Conservation (phyloP, 1,284 basidiomycete genomes). For the Grifola frondosa region DNA sequence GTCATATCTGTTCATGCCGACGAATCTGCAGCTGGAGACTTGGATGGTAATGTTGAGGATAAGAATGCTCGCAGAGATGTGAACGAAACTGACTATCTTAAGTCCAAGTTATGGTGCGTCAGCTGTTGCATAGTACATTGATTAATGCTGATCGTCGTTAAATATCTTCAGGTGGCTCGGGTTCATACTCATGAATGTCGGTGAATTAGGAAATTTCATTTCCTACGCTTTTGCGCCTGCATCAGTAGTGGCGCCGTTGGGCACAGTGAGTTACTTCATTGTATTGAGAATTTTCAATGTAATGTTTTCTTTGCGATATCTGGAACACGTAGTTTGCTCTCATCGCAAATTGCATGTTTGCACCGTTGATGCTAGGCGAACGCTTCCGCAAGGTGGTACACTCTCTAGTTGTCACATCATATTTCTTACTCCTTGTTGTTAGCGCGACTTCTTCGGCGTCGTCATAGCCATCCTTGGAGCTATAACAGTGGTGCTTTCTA, state of each 20-base stretch:
- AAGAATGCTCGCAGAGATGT: constrained; percentile 34
- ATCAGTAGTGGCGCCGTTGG: constrained; percentile 92
- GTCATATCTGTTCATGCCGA: constrained; percentile 15
- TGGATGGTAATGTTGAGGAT: constrained; percentile 26
- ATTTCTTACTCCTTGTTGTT: not conserved
- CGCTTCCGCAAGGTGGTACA: constrained; percentile 62
- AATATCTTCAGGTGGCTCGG: constrained; percentile 79
- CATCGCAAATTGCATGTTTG: constrained; percentile 93
- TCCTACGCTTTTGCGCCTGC: constrained; percentile 90
- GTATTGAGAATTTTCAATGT: no score
- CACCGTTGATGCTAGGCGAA: constrained; percentile 84
- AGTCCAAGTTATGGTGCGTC: constrained; percentile 75
- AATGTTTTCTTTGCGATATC: no score
- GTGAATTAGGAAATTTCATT: constrained; percentile 91
- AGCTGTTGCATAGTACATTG: not conserved
- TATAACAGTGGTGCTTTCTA: constrained; percentile 86
- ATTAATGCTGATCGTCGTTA: constrained; percentile 5
- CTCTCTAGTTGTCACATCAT: constrained; percentile 6
- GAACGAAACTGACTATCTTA: constrained; percentile 69
- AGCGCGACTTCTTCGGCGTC: constrained; percentile 89
- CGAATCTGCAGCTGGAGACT: constrained; percentile 1
- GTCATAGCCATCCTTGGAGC: constrained; percentile 81
- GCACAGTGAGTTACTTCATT: constrained; percentile 74
- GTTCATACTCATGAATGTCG: constrained; percentile 86
- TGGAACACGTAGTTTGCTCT: constrained; percentile 83